Conservation (phyloP, 2,329 filamentous ascomycete species). For the Phialophora verrucosa region DNA sequence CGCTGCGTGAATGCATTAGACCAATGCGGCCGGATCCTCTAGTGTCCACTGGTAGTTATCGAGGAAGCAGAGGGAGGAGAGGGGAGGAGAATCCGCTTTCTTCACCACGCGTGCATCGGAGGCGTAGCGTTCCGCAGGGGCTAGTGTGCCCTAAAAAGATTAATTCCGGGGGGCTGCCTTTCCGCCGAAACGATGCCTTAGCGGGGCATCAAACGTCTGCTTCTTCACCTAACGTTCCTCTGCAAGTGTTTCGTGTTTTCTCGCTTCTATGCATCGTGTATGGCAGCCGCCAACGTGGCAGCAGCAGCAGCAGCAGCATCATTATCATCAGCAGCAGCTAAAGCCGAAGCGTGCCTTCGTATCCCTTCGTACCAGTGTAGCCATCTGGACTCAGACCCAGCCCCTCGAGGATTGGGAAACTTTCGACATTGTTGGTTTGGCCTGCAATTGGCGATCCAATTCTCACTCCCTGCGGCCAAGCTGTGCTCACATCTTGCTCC, state of each 20-base stretch:
- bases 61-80: background rate
- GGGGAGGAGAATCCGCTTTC: background rate
- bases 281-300: background rate
- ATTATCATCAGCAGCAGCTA: background rate
- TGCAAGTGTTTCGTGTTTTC: background rate
- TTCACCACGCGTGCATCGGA: no score
- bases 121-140: background rate
- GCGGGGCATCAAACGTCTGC: background rate
- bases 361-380: background rate
- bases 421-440: background rate
- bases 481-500: background rate
- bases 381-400: background rate
- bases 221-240: background rate
- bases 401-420: no score
- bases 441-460: background rate
- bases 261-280: background rate
- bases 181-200: background rate
- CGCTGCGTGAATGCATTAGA: background rate
- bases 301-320: background rate
- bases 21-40: background rate
- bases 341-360: background rate
- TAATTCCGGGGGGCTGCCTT: background rate
- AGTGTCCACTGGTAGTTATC: background rate
- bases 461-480: background rate
- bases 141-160: background rate